Conservation (phyloP, 2,329 filamentous ascomycete species). For the Hymenoscyphus fructigenus region DNA sequence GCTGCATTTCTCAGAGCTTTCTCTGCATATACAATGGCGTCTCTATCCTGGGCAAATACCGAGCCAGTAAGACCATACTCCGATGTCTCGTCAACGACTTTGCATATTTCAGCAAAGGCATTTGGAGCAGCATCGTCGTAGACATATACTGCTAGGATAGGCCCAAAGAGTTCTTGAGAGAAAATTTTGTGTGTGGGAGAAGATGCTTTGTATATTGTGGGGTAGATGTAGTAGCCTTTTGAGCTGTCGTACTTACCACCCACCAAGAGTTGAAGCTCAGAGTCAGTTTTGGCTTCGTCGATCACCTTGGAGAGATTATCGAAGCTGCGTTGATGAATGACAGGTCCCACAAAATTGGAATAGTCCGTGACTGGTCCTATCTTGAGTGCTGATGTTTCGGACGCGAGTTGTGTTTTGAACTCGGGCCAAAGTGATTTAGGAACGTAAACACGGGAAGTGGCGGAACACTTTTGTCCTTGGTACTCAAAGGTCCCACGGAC, state of each 20-base stretch:
- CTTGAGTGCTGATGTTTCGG: constrained; percentile 69
- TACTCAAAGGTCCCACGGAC: constrained; percentile 87
- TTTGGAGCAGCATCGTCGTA: constrained; percentile 67
- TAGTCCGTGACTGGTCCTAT: constrained; percentile 67
- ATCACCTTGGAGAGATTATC: constrained; percentile 76
- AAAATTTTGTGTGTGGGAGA: constrained; percentile 74
- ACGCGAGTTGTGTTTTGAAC: constrained; percentile 65
- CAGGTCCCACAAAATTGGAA: constrained; percentile 80
- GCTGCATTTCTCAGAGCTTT: constrained; percentile 69
- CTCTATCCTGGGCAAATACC: constrained; percentile 70
- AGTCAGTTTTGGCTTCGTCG: constrained; percentile 72
- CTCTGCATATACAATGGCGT: constrained; percentile 65
- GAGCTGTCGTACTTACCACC: constrained; percentile 77
- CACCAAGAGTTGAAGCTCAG: constrained; percentile 67
- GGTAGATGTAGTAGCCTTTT: constrained; percentile 80
- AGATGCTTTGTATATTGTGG: constrained; percentile 75
- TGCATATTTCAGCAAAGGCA: constrained; percentile 59
- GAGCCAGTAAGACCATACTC: constrained; percentile 78
- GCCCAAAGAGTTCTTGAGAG: constrained; percentile 78
- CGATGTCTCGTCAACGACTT: constrained; percentile 67
- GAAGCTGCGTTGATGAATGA: constrained; percentile 76
- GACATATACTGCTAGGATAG: constrained; percentile 70
- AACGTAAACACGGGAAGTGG: constrained; percentile 77
- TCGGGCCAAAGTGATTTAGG: constrained; percentile 71
- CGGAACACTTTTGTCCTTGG: constrained; percentile 89